These are phyloP conservation scores for Adansonia grandidieri DNA, from an alignment of 441 rosid species.

Conservation along the genomic window DNA sequence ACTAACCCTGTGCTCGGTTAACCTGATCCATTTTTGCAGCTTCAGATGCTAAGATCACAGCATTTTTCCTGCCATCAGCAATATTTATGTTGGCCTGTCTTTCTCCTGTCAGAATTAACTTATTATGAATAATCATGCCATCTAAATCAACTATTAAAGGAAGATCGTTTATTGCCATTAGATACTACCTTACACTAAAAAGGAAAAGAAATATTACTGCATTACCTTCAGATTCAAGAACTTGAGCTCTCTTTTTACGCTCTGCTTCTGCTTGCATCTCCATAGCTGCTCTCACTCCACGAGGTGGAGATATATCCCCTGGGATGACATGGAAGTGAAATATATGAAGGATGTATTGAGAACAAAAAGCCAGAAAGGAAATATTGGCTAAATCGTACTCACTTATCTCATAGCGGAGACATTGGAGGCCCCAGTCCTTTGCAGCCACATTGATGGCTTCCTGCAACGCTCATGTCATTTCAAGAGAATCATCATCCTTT, in stretches of 20 bases:
- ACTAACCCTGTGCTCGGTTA: conserved; percentile 72
- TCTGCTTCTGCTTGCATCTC: conserved; percentile 99
- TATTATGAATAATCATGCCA: conserved; percentile 19
- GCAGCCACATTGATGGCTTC: conserved; percentile 1
- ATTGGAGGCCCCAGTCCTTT: neutral
- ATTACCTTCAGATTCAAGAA: conserved; percentile 92
- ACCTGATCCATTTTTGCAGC: conserved; percentile 33
- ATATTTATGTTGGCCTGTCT: conserved; percentile 89
- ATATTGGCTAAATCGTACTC: conserved; percentile 30
- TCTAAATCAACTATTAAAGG: neutral
- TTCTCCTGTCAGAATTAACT: conserved; percentile 62
- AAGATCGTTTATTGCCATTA: neutral
- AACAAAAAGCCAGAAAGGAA: neutral
- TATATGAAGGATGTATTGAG: neutral
- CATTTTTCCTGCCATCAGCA: conserved; percentile 78
- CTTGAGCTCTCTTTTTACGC: conserved; percentile 89
- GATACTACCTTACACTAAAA: neutral
- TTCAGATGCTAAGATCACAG: conserved; percentile 32
- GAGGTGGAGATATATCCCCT: conserved; percentile 98
- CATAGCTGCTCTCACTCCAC: conserved; percentile 92
- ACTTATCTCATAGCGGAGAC: conserved; percentile 50
- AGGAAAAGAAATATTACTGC: neutral
- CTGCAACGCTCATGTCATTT: neutral
- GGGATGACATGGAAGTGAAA: conserved; percentile 18
- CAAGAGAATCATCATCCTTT: neutral